Percentiles rank a stretch among this genome's conserved stretches.
Evolutionary conservation across 148 eudicot species (phyloP).

Genomic region (Spergularia bocconei): DNA sequence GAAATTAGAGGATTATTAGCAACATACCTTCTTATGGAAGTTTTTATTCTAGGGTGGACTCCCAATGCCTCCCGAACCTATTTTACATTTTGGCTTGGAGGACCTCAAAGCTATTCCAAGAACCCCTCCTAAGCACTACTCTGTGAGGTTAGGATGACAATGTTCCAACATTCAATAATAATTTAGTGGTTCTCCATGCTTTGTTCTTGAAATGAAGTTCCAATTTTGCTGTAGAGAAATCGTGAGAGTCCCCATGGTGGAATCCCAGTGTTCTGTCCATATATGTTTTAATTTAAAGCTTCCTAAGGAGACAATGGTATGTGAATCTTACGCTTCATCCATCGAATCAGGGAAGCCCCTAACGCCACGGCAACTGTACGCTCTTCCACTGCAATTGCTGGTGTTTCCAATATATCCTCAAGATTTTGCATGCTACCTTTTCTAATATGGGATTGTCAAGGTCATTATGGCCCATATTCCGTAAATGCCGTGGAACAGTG

Average conservation of each 20-base stretch:
- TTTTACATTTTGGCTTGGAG: constrained; percentile 53
- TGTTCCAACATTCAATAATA: neutral
- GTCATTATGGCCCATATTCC: too few species aligned
- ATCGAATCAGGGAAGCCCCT: too few species aligned
- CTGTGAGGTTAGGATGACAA: constrained; percentile 38
- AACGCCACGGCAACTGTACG: too few species aligned
- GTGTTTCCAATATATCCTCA: too few species aligned
- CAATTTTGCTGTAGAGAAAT: constrained; percentile 57
- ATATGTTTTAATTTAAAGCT: constrained; percentile 71
- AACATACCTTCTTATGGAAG: neutral
- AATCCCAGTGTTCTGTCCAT: constrained; percentile 87
- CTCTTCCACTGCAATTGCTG: too few species aligned
- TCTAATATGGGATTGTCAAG: too few species aligned
- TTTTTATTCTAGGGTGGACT: constrained; percentile 65
- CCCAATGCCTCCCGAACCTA: constrained; percentile 54
- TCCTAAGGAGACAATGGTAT: constrained; percentile 64
- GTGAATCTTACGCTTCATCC: constrained; percentile 3
- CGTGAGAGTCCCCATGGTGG: constrained; percentile 86
- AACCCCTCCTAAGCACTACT: constrained; percentile 52
- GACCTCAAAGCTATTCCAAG: constrained; percentile 75
- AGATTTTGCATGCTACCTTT: too few species aligned
- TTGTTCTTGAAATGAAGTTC: too few species aligned
- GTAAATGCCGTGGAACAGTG: too few species aligned
- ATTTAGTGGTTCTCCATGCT: neutral
- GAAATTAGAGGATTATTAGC: neutral